A percentile compares a stretch with the other conserved stretches of the same genome.
Evolutionary conservation across 2,329 filamentous ascomycete genomes (phyloP).

Genomic region (Aspergillus hortae): DNA sequence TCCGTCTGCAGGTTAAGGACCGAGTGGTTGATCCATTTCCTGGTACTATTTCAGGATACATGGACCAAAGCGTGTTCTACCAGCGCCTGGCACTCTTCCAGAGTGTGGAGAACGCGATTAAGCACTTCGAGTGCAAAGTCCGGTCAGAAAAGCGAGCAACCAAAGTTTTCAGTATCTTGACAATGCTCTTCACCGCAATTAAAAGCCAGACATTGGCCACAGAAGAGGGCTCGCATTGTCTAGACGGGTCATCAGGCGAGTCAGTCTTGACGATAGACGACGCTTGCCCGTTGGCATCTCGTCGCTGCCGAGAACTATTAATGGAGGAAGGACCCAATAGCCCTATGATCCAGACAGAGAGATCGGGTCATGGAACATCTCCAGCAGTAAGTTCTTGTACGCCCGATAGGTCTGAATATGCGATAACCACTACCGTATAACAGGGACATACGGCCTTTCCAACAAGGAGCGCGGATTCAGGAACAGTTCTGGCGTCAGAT

Average conservation of each 20-base stretch:
- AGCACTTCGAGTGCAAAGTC: slow-evolving; percentile 1
- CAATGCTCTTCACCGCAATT: background rate
- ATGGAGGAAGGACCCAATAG: background rate
- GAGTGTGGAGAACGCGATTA: slow-evolving; percentile 1
- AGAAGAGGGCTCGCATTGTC: background rate
- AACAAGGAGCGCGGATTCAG: background rate
- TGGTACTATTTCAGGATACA: background rate
- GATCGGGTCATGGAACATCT: too few relatives aligned
- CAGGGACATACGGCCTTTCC: background rate
- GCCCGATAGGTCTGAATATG: background rate
- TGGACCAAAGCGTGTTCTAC: background rate
- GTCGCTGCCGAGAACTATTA: slow-evolving; percentile 1
- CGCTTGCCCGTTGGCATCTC: background rate
- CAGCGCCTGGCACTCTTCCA: background rate
- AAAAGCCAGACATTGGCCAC: background rate
- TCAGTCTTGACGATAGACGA: background rate
- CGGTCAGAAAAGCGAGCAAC: background rate
- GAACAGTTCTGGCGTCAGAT: background rate
- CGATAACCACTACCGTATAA: background rate
- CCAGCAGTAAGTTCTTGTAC: background rate
- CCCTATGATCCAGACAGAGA: background rate
- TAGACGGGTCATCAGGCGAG: background rate
- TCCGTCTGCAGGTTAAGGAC: background rate
- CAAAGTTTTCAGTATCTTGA: background rate
- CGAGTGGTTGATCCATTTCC: background rate